Evolutionary conservation across 768 basidiomycete genomes (phyloP).

Genomic region (Agaricus bisporus): DNA sequence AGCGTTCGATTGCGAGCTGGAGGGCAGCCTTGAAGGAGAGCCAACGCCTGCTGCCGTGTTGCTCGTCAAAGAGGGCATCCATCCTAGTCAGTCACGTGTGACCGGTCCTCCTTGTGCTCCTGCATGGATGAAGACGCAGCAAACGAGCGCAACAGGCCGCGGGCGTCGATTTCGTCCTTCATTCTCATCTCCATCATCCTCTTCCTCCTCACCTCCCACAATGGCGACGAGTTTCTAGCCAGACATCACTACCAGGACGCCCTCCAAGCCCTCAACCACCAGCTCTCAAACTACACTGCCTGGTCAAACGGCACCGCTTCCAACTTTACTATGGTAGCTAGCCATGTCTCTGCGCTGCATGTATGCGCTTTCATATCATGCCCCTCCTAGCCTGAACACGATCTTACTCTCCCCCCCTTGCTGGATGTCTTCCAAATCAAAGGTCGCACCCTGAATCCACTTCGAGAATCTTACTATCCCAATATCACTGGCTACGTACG

Average conservation of each 20-base stretch:
- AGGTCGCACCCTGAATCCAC: conserved; percentile 38
- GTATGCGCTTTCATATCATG: conserved; percentile 17
- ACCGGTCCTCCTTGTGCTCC: no score
- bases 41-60: conserved; percentile 45
- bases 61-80: conserved; percentile 28
- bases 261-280: conserved; percentile 48
- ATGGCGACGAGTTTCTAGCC: conserved; percentile 58
- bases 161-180: conserved; percentile 66
- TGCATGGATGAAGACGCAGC: conserved; percentile 34
- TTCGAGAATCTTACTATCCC: conserved; percentile 52
- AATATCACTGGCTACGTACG: conserved; percentile 80
- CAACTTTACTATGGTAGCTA: conserved; percentile 59
- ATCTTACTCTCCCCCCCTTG: conserved; percentile 37
- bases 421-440: conserved; percentile 42
- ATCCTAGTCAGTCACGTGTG: conserved; percentile 15
- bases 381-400: conserved; percentile 38
- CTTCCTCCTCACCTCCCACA: conserved; percentile 75
- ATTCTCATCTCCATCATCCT: conserved; percentile 70
- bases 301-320: conserved; percentile 67
- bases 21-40: conserved; percentile 51
- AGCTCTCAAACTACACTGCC: conserved; percentile 66
- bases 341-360: conserved; percentile 1
- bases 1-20: conserved; percentile 48
- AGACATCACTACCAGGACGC: conserved; percentile 63
- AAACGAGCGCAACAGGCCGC: conserved; percentile 25